phyloP scores from a whole-genome alignment of 345 rosid species.

The Bruguiera parviflora region DNA sequence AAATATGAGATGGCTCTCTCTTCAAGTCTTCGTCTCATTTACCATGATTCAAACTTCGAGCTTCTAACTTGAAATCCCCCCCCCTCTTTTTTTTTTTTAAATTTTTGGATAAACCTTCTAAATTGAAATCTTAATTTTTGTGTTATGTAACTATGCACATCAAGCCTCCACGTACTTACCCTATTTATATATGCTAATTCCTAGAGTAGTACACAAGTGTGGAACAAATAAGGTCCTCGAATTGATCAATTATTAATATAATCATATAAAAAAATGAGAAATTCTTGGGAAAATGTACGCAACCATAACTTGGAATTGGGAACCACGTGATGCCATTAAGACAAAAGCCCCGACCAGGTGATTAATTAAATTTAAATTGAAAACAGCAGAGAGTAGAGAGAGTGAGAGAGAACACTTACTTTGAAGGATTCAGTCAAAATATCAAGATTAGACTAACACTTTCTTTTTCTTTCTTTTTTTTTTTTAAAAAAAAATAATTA shows the following conservation, averaged over 20 bases:
- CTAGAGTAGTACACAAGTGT: neutral
- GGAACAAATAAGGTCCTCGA: slow-evolving; percentile 16
- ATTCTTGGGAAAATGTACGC: slow-evolving; percentile 29
- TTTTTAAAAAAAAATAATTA: slow-evolving; percentile 9
- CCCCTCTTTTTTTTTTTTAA: too few species aligned
- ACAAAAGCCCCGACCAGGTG: slow-evolving; percentile 64
- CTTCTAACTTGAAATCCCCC: too few species aligned
- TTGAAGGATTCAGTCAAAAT: slow-evolving; percentile 24
- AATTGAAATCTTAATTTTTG: too few species aligned
- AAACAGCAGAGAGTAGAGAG: slow-evolving; percentile 4
- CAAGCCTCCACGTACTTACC: too few species aligned
- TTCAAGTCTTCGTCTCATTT: too few species aligned
- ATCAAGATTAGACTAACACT: slow-evolving; percentile 1
- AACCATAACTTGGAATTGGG: slow-evolving; percentile 53
- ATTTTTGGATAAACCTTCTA: too few species aligned
- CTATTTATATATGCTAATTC: neutral
- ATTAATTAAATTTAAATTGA: slow-evolving; percentile 36
- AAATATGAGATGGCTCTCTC: too few species aligned
- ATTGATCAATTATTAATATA: slow-evolving; percentile 13
- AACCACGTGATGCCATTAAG: slow-evolving; percentile 91
- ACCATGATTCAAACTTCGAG: too few species aligned
- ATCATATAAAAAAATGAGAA: slow-evolving; percentile 7
- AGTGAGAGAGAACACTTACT: slow-evolving; percentile 15
- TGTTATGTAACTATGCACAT: too few species aligned
- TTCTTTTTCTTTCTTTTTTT: neutral